Conservation (phyloP, 768 basidiomycete species). For the Collybia sordida region DNA sequence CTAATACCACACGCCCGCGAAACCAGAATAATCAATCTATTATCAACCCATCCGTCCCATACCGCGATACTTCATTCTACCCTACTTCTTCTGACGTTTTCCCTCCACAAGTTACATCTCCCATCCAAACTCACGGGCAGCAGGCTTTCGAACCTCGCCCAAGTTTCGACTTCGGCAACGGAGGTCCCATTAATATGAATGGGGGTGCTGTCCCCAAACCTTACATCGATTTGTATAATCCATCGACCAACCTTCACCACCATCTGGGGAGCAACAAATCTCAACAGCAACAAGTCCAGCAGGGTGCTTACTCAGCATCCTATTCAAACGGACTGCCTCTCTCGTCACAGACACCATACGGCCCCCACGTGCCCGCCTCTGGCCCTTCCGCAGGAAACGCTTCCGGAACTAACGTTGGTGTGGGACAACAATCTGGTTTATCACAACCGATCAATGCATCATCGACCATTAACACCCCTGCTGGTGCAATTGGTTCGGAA, state of each 20-base stretch:
- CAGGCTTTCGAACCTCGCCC: conserved; percentile 35
- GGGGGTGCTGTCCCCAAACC: conserved; percentile 23
- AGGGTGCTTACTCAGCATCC: conserved; percentile 22
- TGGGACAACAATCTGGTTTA: conserved; percentile 23
- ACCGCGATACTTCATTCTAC: conserved; percentile 34
- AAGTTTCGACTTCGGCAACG: conserved; percentile 31
- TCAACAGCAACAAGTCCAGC: conserved; percentile 30
- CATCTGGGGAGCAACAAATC: conserved; percentile 19
- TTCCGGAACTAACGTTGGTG: conserved; percentile 13
- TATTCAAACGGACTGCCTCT: conserved; percentile 42
- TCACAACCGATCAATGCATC: conserved; percentile 22
- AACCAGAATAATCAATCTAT: conserved; percentile 34
- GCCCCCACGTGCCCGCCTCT: conserved; percentile 56
- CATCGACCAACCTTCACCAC: conserved; percentile 19
- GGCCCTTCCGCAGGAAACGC: conserved; percentile 20
- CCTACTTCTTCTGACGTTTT: conserved; percentile 33
- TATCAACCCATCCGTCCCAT: conserved; percentile 32
- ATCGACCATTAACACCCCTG: conserved; percentile 21
- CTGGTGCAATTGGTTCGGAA: conserved; percentile 49
- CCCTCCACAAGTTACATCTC: conserved; percentile 35
- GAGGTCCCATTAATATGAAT: conserved; percentile 21
- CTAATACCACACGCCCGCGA: conserved; percentile 33
- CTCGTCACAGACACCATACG: conserved; percentile 76
- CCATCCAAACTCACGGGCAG: conserved; percentile 35
- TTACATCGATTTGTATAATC: conserved; percentile 27